Evolutionary conservation across 345 rosid species (phyloP).

Genomic region (Bruguiera parviflora): DNA sequence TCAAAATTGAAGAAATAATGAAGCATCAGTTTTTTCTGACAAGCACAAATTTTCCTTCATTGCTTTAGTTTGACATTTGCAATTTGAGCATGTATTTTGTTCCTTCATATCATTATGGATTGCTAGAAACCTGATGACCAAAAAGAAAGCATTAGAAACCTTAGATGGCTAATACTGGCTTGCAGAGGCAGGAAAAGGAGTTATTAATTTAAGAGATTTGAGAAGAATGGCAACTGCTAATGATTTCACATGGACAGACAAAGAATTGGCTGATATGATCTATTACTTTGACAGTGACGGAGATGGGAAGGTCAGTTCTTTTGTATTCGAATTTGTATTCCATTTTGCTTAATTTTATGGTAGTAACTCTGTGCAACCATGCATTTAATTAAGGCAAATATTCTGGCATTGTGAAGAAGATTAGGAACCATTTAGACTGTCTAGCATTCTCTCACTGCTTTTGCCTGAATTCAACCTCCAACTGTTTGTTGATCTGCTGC

Average conservation of each 20-base stretch:
- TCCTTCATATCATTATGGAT: background rate
- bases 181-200: constrained; percentile 66
- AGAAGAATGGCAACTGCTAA: constrained; percentile 49
- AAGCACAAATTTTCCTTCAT: background rate
- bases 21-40: background rate
- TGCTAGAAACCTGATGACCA: background rate
- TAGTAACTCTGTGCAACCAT: too few species aligned
- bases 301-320: constrained; percentile 62
- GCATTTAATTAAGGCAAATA: too few species aligned
- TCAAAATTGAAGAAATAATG: background rate
- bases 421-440: background rate
- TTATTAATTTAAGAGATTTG: constrained; percentile 49
- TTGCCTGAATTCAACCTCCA: background rate
- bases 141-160: background rate
- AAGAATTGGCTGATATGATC: constrained; percentile 74
- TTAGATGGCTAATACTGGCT: constrained; percentile 14
- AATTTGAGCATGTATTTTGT: background rate
- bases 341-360: background rate
- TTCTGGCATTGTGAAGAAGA: too few species aligned
- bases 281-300: constrained; percentile 59
- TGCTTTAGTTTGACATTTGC: background rate
- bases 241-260: constrained; percentile 72
- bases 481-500: background rate
- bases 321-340: background rate
- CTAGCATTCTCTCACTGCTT: background rate